Evolutionary conservation across 2,329 filamentous ascomycete genomes (phyloP).

Genomic region (Calonectria pauciramosa): DNA sequence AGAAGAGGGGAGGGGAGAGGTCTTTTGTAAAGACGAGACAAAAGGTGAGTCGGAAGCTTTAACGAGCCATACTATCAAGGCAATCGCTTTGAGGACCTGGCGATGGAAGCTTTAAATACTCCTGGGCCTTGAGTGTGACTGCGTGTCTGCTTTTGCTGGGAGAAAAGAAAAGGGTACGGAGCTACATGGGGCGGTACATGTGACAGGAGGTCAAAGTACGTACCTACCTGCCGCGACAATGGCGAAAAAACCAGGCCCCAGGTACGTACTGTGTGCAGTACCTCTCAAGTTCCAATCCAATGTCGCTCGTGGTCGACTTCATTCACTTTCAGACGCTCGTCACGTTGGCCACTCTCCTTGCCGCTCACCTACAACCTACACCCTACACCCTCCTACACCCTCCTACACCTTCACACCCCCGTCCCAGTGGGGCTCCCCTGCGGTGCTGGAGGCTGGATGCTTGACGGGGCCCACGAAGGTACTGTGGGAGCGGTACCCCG

Average conservation of each 20-base stretch:
- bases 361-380: slow-evolving; percentile 25
- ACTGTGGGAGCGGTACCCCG: not conserved
- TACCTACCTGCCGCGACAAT: slow-evolving; percentile 27
- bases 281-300: slow-evolving; percentile 24
- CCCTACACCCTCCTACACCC: slow-evolving; percentile 5
- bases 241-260: not conserved
- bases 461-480: not conserved
- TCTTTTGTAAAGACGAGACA: slow-evolving; percentile 30
- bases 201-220: slow-evolving; percentile 3
- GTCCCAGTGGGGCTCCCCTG: slow-evolving; percentile 19
- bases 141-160: slow-evolving; percentile 35
- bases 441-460: slow-evolving; percentile 6
- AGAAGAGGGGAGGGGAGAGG: slow-evolving; percentile 23
- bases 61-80: slow-evolving; percentile 36
- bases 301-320: slow-evolving; percentile 23
- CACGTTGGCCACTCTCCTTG: slow-evolving; percentile 30
- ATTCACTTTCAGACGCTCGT: slow-evolving; percentile 25
- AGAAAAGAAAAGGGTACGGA: slow-evolving; percentile 29
- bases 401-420: slow-evolving; percentile 14
- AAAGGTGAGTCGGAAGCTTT: slow-evolving; percentile 38
- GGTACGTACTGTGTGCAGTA: slow-evolving; percentile 19
- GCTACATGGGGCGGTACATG: slow-evolving; percentile 24
- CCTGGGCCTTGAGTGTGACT: slow-evolving; percentile 21
- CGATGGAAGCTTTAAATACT: slow-evolving; percentile 49
- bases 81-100: slow-evolving; percentile 34